A percentile compares a stretch with the other conserved stretches of the same genome.
These are phyloP conservation scores for Trichoderma koningiopsis DNA, from an alignment of 2,329 filamentous ascomycete genomes.

Conservation along the genomic window DNA sequence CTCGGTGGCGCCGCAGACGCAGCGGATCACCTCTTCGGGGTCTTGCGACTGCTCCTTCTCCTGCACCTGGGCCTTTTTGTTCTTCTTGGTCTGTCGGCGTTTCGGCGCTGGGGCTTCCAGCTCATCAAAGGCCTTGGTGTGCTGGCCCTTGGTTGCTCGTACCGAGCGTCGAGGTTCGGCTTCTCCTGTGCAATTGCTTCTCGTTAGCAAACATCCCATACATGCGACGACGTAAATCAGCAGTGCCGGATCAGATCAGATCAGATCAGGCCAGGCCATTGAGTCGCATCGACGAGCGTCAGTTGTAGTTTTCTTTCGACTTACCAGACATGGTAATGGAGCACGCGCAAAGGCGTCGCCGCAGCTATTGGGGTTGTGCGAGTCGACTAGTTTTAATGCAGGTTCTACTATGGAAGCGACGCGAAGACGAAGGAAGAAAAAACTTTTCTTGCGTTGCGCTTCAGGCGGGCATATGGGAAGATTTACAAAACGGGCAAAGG, in stretches of 20 bases:
- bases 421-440: slow-evolving; percentile 2
- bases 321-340: slow-evolving; percentile 42
- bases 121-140: slow-evolving; percentile 83
- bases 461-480: slow-evolving; percentile 20
- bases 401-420: slow-evolving; percentile 24
- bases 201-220: slow-evolving; percentile 1
- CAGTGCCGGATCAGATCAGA: not conserved
- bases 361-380: slow-evolving; percentile 2
- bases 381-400: slow-evolving; percentile 5
- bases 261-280: not conserved
- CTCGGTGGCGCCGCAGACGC: slow-evolving; percentile 86
- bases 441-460: slow-evolving; percentile 20
- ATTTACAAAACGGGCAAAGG: slow-evolving; percentile 20
- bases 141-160: slow-evolving; percentile 94
- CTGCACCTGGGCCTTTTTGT: slow-evolving; percentile 66
- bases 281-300: slow-evolving; percentile 12
- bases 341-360: slow-evolving; percentile 24
- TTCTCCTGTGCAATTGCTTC: slow-evolving; percentile 44
- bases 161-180: slow-evolving; percentile 88
- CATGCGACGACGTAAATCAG: slow-evolving; percentile 31
- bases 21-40: slow-evolving; percentile 78
- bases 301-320: slow-evolving; percentile 25
- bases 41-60: slow-evolving; percentile 57
- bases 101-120: slow-evolving; percentile 64
- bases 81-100: slow-evolving; percentile 51